phyloP scores from a whole-genome alignment of 805 yeast genomes.

The Candida hungchunana region DNA sequence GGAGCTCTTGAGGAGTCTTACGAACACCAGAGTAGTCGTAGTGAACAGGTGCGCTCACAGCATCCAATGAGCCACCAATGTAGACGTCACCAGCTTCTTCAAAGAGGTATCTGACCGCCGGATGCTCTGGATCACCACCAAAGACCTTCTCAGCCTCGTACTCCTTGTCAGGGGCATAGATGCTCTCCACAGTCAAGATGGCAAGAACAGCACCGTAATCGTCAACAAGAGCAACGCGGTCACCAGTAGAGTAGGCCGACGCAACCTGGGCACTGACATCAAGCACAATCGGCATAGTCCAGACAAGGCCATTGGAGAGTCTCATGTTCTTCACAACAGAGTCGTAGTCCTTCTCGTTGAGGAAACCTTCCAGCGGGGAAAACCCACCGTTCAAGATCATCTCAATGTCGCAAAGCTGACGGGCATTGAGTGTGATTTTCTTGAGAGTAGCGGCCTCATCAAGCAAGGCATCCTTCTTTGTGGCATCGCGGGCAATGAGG shows the following conservation, averaged over 20 bases:
- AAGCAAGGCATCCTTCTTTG: slow-evolving; percentile 50
- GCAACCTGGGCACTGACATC: slow-evolving; percentile 59
- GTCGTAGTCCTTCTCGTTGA: slow-evolving; percentile 58
- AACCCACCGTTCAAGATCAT: slow-evolving; percentile 91
- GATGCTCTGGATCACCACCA: slow-evolving; percentile 97
- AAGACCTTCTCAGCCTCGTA: slow-evolving; percentile 82
- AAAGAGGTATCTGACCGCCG: slow-evolving; percentile 73
- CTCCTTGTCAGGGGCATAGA: slow-evolving; percentile 76
- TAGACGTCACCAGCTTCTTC: slow-evolving; percentile 78
- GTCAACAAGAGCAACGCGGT: slow-evolving; percentile 71
- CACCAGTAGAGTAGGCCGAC: slow-evolving; percentile 43
- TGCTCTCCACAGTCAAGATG: slow-evolving; percentile 71
- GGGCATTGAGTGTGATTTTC: slow-evolving; percentile 59
- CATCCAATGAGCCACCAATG: slow-evolving; percentile 85
- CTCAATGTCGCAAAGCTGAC: slow-evolving; percentile 93
- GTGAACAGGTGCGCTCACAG: slow-evolving; percentile 78
- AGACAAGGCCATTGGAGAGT: slow-evolving; percentile 68
- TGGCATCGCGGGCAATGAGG: slow-evolving; percentile 74
- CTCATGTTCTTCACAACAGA: slow-evolving; percentile 67
- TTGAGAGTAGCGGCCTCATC: slow-evolving; percentile 49
- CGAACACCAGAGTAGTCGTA: slow-evolving; percentile 86
- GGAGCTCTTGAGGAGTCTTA: slow-evolving; percentile 85
- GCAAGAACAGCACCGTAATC: slow-evolving; percentile 80
- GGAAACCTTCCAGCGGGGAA: slow-evolving; percentile 72
- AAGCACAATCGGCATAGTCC: slow-evolving; percentile 91